phyloP scores from a whole-genome alignment of 2,329 filamentous ascomycete species.

The Cladophialophora exuberans region DNA sequence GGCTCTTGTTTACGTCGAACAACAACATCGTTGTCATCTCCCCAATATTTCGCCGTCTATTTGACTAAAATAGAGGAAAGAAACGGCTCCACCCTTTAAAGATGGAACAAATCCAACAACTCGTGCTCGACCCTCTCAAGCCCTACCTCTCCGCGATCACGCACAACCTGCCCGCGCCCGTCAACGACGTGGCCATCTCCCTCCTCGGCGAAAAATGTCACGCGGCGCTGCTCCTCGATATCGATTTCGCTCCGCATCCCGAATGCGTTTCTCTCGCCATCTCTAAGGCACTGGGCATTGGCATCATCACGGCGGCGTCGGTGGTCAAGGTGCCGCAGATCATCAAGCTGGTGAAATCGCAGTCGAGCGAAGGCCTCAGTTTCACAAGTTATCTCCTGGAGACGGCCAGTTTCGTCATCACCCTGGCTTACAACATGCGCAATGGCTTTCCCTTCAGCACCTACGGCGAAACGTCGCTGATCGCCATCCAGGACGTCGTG shows the following conservation, averaged over 20 bases:
- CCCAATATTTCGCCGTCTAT: too few relatives aligned
- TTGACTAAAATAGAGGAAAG: too few relatives aligned
- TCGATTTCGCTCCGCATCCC: slow-evolving; percentile 72
- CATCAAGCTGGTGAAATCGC: slow-evolving; percentile 81
- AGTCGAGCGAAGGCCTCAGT: slow-evolving; percentile 79
- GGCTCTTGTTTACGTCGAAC: not conserved
- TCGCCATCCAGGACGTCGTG: slow-evolving; percentile 87
- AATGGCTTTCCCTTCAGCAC: slow-evolving; percentile 95
- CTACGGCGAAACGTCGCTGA: slow-evolving; percentile 91
- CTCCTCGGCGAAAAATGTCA: slow-evolving; percentile 87
- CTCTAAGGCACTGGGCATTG: slow-evolving; percentile 89
- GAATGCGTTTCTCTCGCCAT: slow-evolving; percentile 86
- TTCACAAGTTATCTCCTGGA: slow-evolving; percentile 94
- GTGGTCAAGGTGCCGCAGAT: slow-evolving; percentile 98
- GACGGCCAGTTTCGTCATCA: slow-evolving; percentile 83
- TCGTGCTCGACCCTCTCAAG: slow-evolving; percentile 47
- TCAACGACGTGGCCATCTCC: slow-evolving; percentile 74
- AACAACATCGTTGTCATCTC: not conserved
- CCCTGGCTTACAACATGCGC: slow-evolving; percentile 87
- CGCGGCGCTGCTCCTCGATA: slow-evolving; percentile 78
- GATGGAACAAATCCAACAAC: slow-evolving; percentile 48
- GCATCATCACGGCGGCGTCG: slow-evolving; percentile 85
- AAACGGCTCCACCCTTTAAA: not conserved
- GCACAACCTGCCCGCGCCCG: slow-evolving; percentile 71
- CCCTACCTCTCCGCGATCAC: slow-evolving; percentile 67